phyloP scores from a whole-genome alignment of 1,284 basidiomycete genomes.

The Ceratobasidium theobromae region DNA sequence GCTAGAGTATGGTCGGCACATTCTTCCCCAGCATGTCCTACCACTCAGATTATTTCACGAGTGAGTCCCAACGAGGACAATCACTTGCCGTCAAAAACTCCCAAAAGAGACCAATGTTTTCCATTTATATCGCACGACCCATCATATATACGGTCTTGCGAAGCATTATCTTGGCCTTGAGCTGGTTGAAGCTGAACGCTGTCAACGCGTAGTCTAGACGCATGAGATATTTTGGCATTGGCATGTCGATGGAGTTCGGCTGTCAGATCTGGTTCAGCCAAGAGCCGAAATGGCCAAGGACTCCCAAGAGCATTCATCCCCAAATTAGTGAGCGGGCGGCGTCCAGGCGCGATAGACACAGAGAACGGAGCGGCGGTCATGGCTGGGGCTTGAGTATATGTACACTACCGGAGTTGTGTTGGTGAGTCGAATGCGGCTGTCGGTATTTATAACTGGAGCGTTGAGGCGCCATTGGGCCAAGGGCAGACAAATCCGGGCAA shows the following conservation, averaged over 20 bases:
- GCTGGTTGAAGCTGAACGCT: conserved; percentile 31
- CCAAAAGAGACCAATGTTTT: conserved; percentile 7
- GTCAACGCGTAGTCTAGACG: conserved; percentile 22
- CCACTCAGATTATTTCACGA: background rate
- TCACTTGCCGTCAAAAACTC: conserved; percentile 28
- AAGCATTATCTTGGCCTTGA: conserved; percentile 16
- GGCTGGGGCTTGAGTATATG: no score
- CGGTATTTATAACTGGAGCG: no score
- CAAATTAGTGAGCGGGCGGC: conserved; percentile 1
- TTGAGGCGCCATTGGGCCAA: no score
- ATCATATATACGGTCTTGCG: conserved; percentile 30
- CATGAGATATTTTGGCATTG: background rate
- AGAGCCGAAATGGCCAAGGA: conserved; percentile 9
- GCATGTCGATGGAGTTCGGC: conserved; percentile 4
- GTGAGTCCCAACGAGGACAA: background rate
- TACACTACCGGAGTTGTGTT: no score
- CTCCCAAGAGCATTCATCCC: background rate
- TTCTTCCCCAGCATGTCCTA: conserved; percentile 30
- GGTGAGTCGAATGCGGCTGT: no score
- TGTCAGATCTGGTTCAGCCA: conserved; percentile 6
- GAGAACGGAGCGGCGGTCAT: conserved; percentile 2
- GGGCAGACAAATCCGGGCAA: background rate
- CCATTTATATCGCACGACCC: background rate
- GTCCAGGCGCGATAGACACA: background rate
- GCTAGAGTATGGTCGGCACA: conserved; percentile 14